Evolutionary conservation across 2,329 filamentous ascomycete genomes (phyloP).

Genomic region (Colletotrichum gigasporum): DNA sequence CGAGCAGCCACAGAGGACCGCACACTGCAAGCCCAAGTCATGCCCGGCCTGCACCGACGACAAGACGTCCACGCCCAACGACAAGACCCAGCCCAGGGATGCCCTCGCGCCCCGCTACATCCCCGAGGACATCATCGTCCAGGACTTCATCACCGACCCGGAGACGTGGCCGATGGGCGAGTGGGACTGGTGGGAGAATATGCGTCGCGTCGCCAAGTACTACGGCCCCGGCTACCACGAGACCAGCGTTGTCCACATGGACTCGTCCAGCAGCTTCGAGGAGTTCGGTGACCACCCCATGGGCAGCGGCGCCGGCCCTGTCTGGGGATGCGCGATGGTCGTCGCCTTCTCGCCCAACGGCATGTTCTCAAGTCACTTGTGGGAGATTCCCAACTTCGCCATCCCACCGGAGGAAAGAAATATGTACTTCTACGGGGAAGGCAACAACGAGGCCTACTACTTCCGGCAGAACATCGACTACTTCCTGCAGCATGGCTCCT

Average conservation of each 20-base stretch:
- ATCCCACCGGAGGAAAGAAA: background rate
- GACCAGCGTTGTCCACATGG: background rate
- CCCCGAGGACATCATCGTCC: constrained; percentile 23
- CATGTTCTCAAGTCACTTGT: constrained; percentile 31
- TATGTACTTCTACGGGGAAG: background rate
- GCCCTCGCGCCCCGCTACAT: background rate
- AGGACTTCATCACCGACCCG: background rate
- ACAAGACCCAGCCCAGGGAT: too few species aligned
- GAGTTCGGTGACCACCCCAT: constrained; percentile 1
- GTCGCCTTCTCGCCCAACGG: constrained; percentile 19
- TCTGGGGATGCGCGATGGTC: constrained; percentile 32
- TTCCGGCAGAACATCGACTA: constrained; percentile 18
- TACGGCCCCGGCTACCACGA: constrained; percentile 21
- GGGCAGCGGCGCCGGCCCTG: constrained; percentile 26
- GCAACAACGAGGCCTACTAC: background rate
- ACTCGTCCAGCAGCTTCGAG: constrained; percentile 10
- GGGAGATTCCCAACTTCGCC: constrained; percentile 30
- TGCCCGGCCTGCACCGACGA: constrained; percentile 4
- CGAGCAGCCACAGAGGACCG: constrained; percentile 1
- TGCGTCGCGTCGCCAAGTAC: constrained; percentile 18
- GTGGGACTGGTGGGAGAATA: constrained; percentile 29
- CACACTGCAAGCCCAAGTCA: constrained; percentile 6
- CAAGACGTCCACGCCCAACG: too few species aligned
- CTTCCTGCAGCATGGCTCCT: constrained; percentile 12
- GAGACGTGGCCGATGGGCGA: constrained; percentile 18